These are phyloP conservation scores for Moesziomyces aphidis DNA, from an alignment of 1,284 basidiomycete genomes.

Conservation along the genomic window DNA sequence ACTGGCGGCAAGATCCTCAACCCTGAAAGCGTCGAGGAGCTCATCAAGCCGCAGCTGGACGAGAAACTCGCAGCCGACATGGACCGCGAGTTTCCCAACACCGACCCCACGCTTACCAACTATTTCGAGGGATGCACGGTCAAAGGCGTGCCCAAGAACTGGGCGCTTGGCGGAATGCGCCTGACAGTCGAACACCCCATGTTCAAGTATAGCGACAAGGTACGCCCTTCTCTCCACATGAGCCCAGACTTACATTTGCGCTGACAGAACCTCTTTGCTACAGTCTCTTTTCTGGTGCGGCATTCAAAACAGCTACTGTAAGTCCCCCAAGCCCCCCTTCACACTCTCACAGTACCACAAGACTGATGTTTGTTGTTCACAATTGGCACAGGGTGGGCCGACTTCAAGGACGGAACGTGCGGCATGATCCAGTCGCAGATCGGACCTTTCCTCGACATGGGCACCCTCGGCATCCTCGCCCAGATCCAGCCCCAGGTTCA, in stretches of 20 bases:
- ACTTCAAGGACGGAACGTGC: conserved; percentile 37
- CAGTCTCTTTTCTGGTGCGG: conserved; percentile 42
- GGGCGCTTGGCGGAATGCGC: conserved; percentile 35
- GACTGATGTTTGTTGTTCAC: background rate
- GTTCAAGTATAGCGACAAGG: conserved; percentile 29
- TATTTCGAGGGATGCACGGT: conserved; percentile 31
- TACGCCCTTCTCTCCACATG: background rate
- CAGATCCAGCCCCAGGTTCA: conserved; percentile 38
- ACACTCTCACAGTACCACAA: background rate
- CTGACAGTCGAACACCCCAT: conserved; percentile 34
- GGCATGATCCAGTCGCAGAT: conserved; percentile 48
- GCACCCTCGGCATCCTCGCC: conserved; percentile 26
- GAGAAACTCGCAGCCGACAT: conserved; percentile 41
- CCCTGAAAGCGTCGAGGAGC: conserved; percentile 45
- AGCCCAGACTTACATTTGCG: background rate
- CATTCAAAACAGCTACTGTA: conserved; percentile 45
- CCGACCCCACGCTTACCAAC: conserved; percentile 33
- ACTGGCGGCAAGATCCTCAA: conserved; percentile 51
- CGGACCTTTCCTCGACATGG: conserved; percentile 43
- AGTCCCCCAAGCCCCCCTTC: background rate
- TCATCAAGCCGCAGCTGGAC: conserved; percentile 46
- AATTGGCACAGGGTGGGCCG: conserved; percentile 16
- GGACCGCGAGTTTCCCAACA: conserved; percentile 30
- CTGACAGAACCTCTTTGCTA: too few relatives aligned
- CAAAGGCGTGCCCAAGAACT: conserved; percentile 40